Evolutionary conservation across 1,284 basidiomycete species (phyloP), one percentile per base, ranked within the genome.

Genomic region (Paramarasmius palmivorus): DNA sequence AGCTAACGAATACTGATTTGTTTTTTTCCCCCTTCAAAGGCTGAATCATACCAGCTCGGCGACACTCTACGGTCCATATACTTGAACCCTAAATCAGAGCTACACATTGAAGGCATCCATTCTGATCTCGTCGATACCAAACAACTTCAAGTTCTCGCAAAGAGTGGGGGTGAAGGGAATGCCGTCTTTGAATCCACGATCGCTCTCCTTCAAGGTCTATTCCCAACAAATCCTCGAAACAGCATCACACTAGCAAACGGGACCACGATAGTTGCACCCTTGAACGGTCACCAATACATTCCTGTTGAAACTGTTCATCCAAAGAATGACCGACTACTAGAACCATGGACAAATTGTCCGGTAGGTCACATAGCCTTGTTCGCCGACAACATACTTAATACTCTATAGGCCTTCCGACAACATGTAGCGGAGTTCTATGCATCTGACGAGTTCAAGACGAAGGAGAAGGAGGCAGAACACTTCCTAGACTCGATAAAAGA

Each of bases 261-360:
- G 20, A 56, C 45, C 26, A 54, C 44, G 4, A 29, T 60, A 15
- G 39, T 48, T 15, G 58, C 56, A n/a, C 51, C 56, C 1, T 50
- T 60, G 23, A 52, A 52, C 20, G 58, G 58, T 17, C 57, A 54
- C 42, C 58, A 60, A 39, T 58, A 57, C 35, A 53, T 61, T 39
- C 57, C 60, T 5, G 52, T 57, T 19, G 55, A 57, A 32, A 54
- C 55, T 20, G 55, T 57, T 12, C 52, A 57, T 17, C 55, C 55
- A 4, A 46, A 39, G 14, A 42, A 57, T n/a, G 52, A 57, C 19
- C 40, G 49, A 14, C 50, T 41, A 15, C 39, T 57, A 23, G 49
- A 57, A 32, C 40, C 52, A 22, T 57, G 44, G 44, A 26, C 29
- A 17, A 26, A 46, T 32, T 46, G 44, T 26, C 44, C 44, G 8